Base-by-base conservation (phyloP, 2,329 filamentous ascomycete species). In the Fusarium cicatricum region DNA sequence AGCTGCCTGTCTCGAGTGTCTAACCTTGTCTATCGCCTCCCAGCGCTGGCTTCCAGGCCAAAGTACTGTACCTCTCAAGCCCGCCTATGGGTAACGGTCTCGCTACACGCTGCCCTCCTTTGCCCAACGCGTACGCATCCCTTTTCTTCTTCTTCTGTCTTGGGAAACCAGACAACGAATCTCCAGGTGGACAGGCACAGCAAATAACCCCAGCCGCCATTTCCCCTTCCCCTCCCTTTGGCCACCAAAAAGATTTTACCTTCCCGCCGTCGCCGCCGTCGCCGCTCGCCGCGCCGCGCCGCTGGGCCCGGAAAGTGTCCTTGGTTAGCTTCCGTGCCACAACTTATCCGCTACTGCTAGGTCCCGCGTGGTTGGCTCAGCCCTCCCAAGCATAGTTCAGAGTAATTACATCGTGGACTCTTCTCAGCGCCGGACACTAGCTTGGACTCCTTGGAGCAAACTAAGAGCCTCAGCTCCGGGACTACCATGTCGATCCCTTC, bases 111-210 rank as follows among this genome's bases (percentile, higher is more conserved):
- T 52, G 52, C 60, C 59, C 44, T 52, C 47, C 52, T 55, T 41
- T 52, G 41, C 50, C 62, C 55, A 37, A 42, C 55, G 58, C 49
- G 50, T 56, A 52, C 58, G 53, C 58, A 59, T 63, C 53, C 44
- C 60, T 63, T 68, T 68, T 66, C 60, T 68, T 66, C 63, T 68
- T 66, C 60, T 68, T 66, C 63, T 68, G 62, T 55, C 50, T 62
- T 63, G 55, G 55, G 34, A 64, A 47, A 44, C 57, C 53, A 31
- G 21, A 67, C 33, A 47, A 39, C 64, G 37, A 62, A 52, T 57
- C 55, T 54, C 44, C 43, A 52, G 45, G 54, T 52, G 34, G 45
- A 49, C 40, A 32, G 55, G 44, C 55, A 23, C 21, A n/a, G n/a
- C n/a, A 58, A 50, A 43, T n/a, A 37, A 28, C 34, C 36, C 38